Base-by-base conservation (phyloP, 805 yeast species). In the Brettanomyces bruxellensis region DNA sequence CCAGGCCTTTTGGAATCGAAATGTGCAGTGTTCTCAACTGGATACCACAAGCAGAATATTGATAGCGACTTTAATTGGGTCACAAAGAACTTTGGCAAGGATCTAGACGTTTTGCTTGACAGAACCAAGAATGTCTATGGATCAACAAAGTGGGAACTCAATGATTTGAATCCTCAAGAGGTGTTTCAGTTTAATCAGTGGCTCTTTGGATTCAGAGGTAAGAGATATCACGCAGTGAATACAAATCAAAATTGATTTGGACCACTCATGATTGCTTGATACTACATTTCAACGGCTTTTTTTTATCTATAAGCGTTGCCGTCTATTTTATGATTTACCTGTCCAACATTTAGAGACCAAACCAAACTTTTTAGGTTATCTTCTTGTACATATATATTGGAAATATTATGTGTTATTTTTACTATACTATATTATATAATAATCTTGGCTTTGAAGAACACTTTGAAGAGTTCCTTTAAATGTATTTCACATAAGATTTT, bases 71-170 rank as follows among this genome's bases (percentile, higher is more conserved):
- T 81, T 67, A 66, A 72, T 34, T 83, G 95, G 83, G 69, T 93
- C 40, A 66, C 68, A 52, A 70, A 75, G 32, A 78, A 78, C 56
- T 90, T 77, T 62, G 71, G 73, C 42, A 79, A 86, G 43, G 93
- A 90, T 54, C 66, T 88, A 63, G 99, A 91, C 64, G 72, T 87
- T 34, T 68, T 93, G 53, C 76, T 89, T 76, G 82, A 84, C 49
- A 85, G 81, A 34, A 73, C 80, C 6, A 73, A 74, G 45, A 93
- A 93, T 64, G 59, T 75, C 32, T 93, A 84, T 65, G 84, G 86
- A 40, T 83, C 95, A 32, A 85, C 96, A 22, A 90, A 90, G 67
- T 86, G 96, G 86, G 98, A 93, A 64, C 75, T 93, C 58, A 93
- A 90, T 57, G 98, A 91, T 62, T 67, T 79, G 51, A 80, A 88